A percentile compares a stretch with the other conserved stretches of the same genome.
These are phyloP conservation scores for Sporisorium sorghi DNA, from an alignment of 1,284 basidiomycete genomes.

Conservation along the genomic window DNA sequence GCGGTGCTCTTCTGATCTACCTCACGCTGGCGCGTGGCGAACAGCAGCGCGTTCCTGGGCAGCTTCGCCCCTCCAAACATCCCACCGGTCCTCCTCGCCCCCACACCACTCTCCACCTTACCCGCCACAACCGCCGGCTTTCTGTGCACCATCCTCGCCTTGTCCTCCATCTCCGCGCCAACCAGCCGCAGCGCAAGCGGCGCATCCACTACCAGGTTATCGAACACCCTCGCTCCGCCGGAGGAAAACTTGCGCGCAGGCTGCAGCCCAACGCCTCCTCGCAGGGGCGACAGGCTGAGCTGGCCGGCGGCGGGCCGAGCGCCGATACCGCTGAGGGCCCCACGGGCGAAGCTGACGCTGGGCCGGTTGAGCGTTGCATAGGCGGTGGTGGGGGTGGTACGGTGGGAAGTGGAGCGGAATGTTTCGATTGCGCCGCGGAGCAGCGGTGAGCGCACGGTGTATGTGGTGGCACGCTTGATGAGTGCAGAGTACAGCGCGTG, in stretches of 20 bases:
- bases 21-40: neutral
- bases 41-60: constrained; percentile 8
- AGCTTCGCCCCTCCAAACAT: constrained; percentile 16
- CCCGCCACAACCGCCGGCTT: no score
- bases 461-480: neutral
- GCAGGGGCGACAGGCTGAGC: constrained; percentile 23
- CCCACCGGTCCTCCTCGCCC: constrained; percentile 16
- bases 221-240: constrained; percentile 41
- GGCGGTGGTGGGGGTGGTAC: neutral
- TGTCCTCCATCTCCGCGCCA: constrained; percentile 36
- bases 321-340: constrained; percentile 24
- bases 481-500: neutral
- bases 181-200: constrained; percentile 45
- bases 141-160: constrained; percentile 21
- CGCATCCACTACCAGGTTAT: constrained; percentile 46
- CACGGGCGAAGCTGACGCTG: constrained; percentile 22
- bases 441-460: constrained; percentile 12
- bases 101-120: no score
- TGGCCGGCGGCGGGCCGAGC: constrained; percentile 17
- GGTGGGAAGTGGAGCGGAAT: constrained; percentile 13
- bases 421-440: constrained; percentile 16
- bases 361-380: constrained; percentile 16
- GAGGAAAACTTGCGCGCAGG: constrained; percentile 34
- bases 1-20: neutral
- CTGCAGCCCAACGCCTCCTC: constrained; percentile 37